Base-by-base conservation (phyloP, 2,329 filamentous ascomycete species). In the Clarireedia hainanense region DNA sequence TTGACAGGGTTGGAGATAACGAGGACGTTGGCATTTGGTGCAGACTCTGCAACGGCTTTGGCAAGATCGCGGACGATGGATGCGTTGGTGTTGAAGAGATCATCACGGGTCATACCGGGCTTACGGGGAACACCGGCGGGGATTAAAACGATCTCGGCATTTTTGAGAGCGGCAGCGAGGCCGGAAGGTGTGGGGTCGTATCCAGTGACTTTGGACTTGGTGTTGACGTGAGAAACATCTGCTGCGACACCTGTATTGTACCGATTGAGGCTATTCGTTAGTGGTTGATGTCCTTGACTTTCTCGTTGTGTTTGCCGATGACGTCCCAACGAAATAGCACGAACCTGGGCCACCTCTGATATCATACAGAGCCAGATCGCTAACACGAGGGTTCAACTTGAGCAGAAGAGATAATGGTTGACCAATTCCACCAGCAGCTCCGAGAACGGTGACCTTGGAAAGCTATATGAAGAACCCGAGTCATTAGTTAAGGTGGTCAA, bases 1-100 rank as follows among this genome's bases (percentile, higher is more conserved):
- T 99, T 99, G 75, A 99, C 94, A 58, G 94, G 94, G 84, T 99
- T 99, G 69, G 92, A 97, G 75, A 99, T 99, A 78, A 99, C 85
- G 63, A 97, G 85, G 72, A 96, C 84, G 77, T 86, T 96, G 55
- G 94, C 94, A 73, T 96, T 95, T 71, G 94, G 94, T 72, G 85
- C 86, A 70, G 87, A 84, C 72, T 96, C 85, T 66, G 92, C 91
- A 67, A 90, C 84, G 52, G 88, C 85, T 79, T 95, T 88, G 67
- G 95, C 86, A 65, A 99, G 81, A 66, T 89, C 91, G 77, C 94
- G 90, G 71, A 99, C 94, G 70, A 99, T 99, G 68, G 91, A 89
- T 59, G 94, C 94, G 74, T 99, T 99, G 81, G 96, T 96, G 79
- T 96, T 96, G 88, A 99, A 99, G 58, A 99, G 89, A 72, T 97